phyloP scores from a whole-genome alignment of 495 filamentous ascomycete genomes.

The Hapsidospora chrysogenum region DNA sequence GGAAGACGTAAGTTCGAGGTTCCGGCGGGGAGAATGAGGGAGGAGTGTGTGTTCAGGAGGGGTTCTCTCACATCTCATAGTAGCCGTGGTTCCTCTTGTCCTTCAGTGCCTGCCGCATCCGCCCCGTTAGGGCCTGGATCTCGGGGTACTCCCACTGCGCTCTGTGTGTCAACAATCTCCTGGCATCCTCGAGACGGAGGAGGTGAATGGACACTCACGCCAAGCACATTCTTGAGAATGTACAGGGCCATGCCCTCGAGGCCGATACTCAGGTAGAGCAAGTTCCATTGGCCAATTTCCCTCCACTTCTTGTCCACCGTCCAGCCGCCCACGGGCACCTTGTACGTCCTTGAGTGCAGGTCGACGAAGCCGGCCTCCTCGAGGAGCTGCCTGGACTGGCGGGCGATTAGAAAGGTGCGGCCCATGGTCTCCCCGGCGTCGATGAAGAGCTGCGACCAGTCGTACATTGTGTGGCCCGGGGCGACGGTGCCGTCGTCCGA shows the following conservation, averaged over 20 bases:
- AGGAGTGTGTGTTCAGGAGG: too few species aligned
- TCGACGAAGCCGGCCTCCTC: conserved; percentile 18
- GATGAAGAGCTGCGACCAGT: conserved; percentile 20
- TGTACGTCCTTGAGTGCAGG: conserved; percentile 9
- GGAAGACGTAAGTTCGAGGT: too few species aligned
- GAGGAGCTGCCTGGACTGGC: conserved; percentile 5
- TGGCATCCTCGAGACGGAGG: too few species aligned
- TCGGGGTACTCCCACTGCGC: conserved; percentile 14
- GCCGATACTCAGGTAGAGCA: conserved; percentile 10
- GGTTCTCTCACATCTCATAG: background rate
- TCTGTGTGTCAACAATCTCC: too few species aligned
- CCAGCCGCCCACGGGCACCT: conserved; percentile 28
- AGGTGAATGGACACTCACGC: too few species aligned
- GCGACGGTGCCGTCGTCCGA: conserved; percentile 19
- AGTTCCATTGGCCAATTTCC: conserved; percentile 24
- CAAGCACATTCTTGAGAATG: conserved; percentile 13
- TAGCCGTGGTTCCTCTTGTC: conserved; percentile 1
- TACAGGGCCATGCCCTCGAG: conserved; percentile 15
- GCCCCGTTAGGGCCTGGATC: conserved; percentile 13
- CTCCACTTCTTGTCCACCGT: conserved; percentile 24
- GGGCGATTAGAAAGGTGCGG: conserved; percentile 4
- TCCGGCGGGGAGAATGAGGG: too few species aligned
- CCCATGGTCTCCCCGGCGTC: conserved; percentile 10
- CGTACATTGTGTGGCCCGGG: conserved; percentile 16
- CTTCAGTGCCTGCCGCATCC: conserved; percentile 10